phyloP scores from a whole-genome alignment of 148 eudicot genomes.

The Rhododendron mucronatum region DNA sequence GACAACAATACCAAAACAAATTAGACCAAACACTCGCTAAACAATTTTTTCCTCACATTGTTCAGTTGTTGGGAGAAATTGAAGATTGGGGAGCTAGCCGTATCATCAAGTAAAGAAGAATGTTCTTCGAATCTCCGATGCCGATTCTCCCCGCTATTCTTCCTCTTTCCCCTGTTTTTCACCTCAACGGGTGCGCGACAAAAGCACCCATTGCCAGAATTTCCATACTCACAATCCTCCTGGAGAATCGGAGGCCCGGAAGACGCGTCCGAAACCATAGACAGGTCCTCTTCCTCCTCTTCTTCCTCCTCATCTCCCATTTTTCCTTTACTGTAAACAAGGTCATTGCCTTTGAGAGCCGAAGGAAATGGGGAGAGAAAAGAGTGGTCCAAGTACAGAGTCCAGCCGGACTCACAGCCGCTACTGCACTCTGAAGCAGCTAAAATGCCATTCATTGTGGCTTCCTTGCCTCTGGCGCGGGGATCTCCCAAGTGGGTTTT shows the following conservation, averaged over 20 bases:
- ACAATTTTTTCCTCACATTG: background rate
- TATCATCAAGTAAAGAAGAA: constrained; percentile 56
- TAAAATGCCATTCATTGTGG: constrained; percentile 13
- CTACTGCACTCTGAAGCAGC: constrained; percentile 27
- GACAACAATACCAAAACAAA: background rate
- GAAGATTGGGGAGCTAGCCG: constrained; percentile 63
- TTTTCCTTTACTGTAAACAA: constrained; percentile 5
- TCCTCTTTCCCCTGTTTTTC: constrained; percentile 10
- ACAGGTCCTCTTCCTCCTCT: constrained; percentile 37
- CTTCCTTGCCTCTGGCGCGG: background rate
- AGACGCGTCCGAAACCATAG: constrained; percentile 83
- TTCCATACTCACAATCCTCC: constrained; percentile 17
- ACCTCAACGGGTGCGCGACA: background rate
- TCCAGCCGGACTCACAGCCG: constrained; percentile 86
- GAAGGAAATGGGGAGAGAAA: constrained; percentile 6
- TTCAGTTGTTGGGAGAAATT: constrained; percentile 6
- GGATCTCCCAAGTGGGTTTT: background rate
- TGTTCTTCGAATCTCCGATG: constrained; percentile 14
- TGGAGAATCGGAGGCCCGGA: constrained; percentile 60
- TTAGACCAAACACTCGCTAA: background rate
- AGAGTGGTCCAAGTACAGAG: constrained; percentile 55
- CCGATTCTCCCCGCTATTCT: background rate
- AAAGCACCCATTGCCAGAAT: constrained; percentile 11
- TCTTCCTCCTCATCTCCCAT: constrained; percentile 31
- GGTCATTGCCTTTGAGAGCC: background rate